A percentile compares a stretch with the other conserved stretches of the same genome.
Evolutionary conservation across 2,329 filamentous ascomycete genomes (phyloP).

Genomic region (Diatrype stigma): DNA sequence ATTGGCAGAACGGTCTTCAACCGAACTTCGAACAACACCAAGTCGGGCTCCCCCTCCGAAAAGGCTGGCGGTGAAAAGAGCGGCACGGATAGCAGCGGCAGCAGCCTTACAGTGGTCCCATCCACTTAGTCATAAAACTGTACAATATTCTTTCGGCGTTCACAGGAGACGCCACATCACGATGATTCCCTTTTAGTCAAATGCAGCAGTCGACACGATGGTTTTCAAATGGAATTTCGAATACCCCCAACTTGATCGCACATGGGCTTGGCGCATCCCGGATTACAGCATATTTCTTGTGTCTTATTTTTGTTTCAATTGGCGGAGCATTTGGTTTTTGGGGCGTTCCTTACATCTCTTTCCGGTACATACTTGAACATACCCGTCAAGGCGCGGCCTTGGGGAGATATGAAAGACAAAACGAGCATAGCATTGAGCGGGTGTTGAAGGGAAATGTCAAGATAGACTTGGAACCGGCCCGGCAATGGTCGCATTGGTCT

Average conservation of each 20-base stretch:
- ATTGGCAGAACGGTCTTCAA: constrained; percentile 56
- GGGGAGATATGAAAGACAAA: constrained; percentile 10
- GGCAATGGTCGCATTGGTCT: not conserved
- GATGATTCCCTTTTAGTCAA: constrained; percentile 13
- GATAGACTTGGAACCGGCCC: constrained; percentile 20
- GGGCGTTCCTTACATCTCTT: constrained; percentile 6
- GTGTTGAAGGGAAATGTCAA: constrained; percentile 21
- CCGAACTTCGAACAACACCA: constrained; percentile 45
- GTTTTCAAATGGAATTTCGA: constrained; percentile 18
- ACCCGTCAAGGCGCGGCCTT: constrained; percentile 2
- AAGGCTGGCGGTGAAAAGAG: constrained; percentile 46
- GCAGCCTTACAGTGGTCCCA: constrained; percentile 25
- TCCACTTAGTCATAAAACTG: constrained; percentile 9
- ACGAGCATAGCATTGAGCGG: constrained; percentile 21
- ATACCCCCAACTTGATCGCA: constrained; percentile 23
- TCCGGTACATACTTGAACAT: constrained; percentile 9
- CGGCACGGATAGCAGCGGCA: constrained; percentile 41
- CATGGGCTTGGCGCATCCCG: constrained; percentile 19
- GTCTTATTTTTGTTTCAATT: not conserved
- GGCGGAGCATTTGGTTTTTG: not conserved
- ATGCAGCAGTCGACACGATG: constrained; percentile 11
- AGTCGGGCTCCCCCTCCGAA: constrained; percentile 47
- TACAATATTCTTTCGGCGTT: constrained; percentile 12
- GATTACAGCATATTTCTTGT: constrained; percentile 13
- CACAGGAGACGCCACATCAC: constrained; percentile 17